Evolutionary conservation across 2,329 filamentous ascomycete genomes (phyloP).

Genomic region (Pestalotiopsis sp.): DNA sequence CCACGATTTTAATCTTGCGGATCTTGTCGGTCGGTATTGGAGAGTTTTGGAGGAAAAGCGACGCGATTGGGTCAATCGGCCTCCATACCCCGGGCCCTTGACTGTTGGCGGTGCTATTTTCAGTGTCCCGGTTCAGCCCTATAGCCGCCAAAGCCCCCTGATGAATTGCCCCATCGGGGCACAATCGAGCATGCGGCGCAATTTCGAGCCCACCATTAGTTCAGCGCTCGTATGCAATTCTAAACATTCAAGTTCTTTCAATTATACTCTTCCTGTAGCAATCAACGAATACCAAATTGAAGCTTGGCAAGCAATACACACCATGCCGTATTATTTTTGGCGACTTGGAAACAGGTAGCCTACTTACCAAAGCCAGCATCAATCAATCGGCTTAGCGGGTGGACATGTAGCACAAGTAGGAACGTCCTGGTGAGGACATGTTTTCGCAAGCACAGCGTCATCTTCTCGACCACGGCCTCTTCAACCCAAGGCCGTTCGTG

Average conservation of each 20-base stretch:
- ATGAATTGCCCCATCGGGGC: constrained; percentile 8
- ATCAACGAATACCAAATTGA: too few species aligned
- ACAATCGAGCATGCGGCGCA: neutral
- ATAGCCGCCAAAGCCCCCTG: constrained; percentile 14
- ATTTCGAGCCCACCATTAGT: neutral
- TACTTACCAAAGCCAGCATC: too few species aligned
- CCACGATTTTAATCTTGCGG: neutral
- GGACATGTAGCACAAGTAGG: neutral
- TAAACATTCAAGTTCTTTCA: neutral
- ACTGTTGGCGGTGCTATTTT: constrained; percentile 8
- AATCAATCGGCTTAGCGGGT: neutral
- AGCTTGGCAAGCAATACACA: too few species aligned
- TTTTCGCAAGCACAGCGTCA: neutral
- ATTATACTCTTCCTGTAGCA: too few species aligned
- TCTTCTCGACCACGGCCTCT: neutral
- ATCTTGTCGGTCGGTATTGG: neutral
- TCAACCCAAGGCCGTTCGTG: neutral
- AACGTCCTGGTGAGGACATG: neutral
- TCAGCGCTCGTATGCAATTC: neutral
- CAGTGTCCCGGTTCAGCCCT: constrained; percentile 21
- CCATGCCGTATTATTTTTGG: too few species aligned
- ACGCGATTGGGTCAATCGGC: neutral
- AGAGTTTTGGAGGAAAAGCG: neutral
- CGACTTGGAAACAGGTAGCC: too few species aligned
- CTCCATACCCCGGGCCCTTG: neutral